These are phyloP conservation scores for Trichoderma sp. DNA, from an alignment of 2,329 filamentous ascomycete genomes.

Conservation along the genomic window DNA sequence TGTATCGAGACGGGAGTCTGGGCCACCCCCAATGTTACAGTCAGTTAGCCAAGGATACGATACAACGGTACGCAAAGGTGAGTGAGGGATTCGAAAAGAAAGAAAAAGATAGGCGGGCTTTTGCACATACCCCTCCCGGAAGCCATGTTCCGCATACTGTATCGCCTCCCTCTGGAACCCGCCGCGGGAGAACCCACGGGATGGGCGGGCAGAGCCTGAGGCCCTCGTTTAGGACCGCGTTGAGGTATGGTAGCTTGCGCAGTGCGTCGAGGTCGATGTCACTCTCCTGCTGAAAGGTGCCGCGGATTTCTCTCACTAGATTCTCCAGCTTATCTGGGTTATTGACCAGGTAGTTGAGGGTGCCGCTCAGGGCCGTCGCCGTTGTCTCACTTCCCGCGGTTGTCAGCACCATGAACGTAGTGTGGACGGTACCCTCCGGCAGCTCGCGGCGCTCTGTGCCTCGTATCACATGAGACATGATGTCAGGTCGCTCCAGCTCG, in stretches of 20 bases:
- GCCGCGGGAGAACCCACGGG: slow-evolving; percentile 37
- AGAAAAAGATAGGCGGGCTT: slow-evolving; percentile 21
- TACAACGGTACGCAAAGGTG: neutral
- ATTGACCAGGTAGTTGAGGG: slow-evolving; percentile 29
- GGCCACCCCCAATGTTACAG: slow-evolving; percentile 42
- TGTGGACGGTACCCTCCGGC: slow-evolving; percentile 34
- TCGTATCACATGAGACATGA: slow-evolving; percentile 31
- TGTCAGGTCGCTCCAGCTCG: slow-evolving; percentile 26
- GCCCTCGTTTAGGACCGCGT: slow-evolving; percentile 49
- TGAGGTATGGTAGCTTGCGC: slow-evolving; percentile 39
- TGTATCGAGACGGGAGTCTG: slow-evolving; percentile 16
- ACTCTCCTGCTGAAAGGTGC: slow-evolving; percentile 6
- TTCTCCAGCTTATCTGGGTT: slow-evolving; percentile 32
- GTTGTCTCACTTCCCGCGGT: slow-evolving; percentile 35
- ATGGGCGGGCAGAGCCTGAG: slow-evolving; percentile 47
- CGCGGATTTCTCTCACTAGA: slow-evolving; percentile 34
- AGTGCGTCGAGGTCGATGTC: slow-evolving; percentile 21
- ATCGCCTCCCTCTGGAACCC: slow-evolving; percentile 31
- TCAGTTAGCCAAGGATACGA: slow-evolving; percentile 25
- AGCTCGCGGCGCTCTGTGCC: slow-evolving; percentile 29
- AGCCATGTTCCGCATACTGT: slow-evolving; percentile 32
- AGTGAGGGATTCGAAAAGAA: neutral
- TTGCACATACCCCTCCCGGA: slow-evolving; percentile 31
- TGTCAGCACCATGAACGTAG: slow-evolving; percentile 24
- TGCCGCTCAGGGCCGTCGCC: slow-evolving; percentile 30